phyloP scores from a whole-genome alignment of 305 asterid genomes.

The Solanum chacoense region DNA sequence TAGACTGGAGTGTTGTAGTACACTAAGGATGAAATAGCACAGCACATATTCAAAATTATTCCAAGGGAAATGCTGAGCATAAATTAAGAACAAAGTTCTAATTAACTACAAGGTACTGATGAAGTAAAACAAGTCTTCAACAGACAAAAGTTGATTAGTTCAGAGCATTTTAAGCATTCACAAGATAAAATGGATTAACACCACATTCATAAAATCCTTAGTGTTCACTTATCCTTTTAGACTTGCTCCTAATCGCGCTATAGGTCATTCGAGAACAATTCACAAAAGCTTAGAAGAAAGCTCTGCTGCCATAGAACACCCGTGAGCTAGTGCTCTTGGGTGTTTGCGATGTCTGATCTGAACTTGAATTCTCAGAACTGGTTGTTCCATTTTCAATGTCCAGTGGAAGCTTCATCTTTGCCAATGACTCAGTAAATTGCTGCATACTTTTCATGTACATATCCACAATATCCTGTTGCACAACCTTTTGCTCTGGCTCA shows the following conservation, averaged over 20 bases:
- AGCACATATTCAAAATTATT: neutral
- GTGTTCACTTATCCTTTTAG: neutral
- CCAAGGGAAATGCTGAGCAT: neutral
- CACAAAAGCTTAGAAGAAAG: conserved; percentile 37
- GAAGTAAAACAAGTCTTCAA: neutral
- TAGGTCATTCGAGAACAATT: neutral
- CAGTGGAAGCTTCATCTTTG: conserved; percentile 46
- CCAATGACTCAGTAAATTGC: conserved; percentile 47
- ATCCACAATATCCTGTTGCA: conserved; percentile 50
- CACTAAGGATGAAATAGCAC: neutral
- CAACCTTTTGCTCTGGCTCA: conserved; percentile 31
- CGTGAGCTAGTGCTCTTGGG: conserved; percentile 68
- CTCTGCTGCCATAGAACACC: conserved; percentile 64
- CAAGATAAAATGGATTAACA: neutral
- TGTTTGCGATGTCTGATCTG: conserved; percentile 58
- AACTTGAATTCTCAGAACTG: conserved; percentile 51
- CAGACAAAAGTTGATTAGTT: neutral
- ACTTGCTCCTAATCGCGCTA: neutral
- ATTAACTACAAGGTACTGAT: neutral
- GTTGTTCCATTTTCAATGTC: conserved; percentile 48
- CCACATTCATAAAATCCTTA: neutral
- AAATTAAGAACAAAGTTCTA: neutral
- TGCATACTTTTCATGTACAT: conserved; percentile 59
- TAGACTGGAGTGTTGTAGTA: neutral
- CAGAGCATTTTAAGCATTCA: neutral